These are phyloP conservation scores for Cruciata laevipes DNA, from an alignment of 257 asterid species.

Conservation along the genomic window DNA sequence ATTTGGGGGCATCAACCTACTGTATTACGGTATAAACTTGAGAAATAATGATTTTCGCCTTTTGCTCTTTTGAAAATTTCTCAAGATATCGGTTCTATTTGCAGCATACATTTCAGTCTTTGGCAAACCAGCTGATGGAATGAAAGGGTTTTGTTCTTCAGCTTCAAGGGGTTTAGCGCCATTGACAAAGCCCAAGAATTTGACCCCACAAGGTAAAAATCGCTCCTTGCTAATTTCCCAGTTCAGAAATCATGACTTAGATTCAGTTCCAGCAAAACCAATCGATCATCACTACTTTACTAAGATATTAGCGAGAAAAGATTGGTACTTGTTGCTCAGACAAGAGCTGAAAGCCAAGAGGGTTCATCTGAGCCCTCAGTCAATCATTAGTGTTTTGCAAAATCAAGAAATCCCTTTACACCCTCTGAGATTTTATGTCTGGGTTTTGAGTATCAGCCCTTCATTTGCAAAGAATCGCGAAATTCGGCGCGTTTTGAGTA, in stretches of 20 bases:
- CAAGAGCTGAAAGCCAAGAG: conserved; percentile 53
- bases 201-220: conserved; percentile 38
- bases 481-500: conserved; percentile 49
- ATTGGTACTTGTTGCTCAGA: conserved; percentile 68
- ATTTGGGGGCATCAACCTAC: too few species aligned
- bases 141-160: conserved; percentile 47
- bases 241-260: conserved; percentile 21
- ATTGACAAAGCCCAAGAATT: conserved; percentile 23
- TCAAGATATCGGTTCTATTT: too few species aligned
- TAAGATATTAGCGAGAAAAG: conserved; percentile 58
- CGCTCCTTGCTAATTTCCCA: conserved; percentile 13
- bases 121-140: conserved; percentile 2
- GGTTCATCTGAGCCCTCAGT: conserved; percentile 34
- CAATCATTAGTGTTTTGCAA: conserved; percentile 58
- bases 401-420: conserved; percentile 62
- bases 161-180: conserved; percentile 50
- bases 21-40: too few species aligned
- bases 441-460: conserved; percentile 44
- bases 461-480: conserved; percentile 47
- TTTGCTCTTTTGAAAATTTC: too few species aligned
- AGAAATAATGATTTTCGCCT: too few species aligned
- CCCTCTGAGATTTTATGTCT: conserved; percentile 59
- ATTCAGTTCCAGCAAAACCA: conserved; percentile 27
- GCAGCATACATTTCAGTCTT: too few species aligned
- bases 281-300: conserved; percentile 47